Percentiles rank a stretch among this genome's conserved stretches.
phyloP scores from a whole-genome alignment of 1,139 yeast genomes.

The Taphrina populina region DNA sequence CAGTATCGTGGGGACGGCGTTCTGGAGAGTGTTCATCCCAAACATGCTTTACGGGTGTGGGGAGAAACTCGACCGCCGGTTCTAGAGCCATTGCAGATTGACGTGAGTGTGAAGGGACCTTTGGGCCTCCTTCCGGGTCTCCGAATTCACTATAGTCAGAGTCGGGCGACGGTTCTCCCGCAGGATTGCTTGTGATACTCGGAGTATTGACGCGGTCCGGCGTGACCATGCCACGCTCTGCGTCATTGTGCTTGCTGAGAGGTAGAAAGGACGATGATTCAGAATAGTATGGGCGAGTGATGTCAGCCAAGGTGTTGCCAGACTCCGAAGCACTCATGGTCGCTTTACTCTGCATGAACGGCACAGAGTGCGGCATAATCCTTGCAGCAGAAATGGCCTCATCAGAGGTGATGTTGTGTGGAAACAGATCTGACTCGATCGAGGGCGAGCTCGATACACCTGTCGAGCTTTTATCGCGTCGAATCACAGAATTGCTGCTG shows the following conservation, averaged over 20 bases:
- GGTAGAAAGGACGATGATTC: slow-evolving; percentile 6
- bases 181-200: not conserved
- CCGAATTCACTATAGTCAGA: not conserved
- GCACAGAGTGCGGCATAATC: not conserved
- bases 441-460: not conserved
- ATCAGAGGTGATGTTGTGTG: not conserved
- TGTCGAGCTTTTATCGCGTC: not conserved
- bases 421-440: too few relatives aligned
- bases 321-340: slow-evolving; percentile 12
- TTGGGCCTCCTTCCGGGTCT: not conserved
- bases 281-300: slow-evolving; percentile 11
- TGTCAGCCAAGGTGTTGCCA: slow-evolving; percentile 5
- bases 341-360: not conserved
- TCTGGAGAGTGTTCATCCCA: slow-evolving; percentile 23
- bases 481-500: not conserved
- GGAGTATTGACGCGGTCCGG: not conserved
- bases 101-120: not conserved
- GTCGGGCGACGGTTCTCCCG: not conserved
- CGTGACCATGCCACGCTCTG: not conserved
- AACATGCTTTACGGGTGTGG: not conserved
- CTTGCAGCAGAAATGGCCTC: slow-evolving; percentile 3
- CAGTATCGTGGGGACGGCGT: not conserved
- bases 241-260: not conserved
- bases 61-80: slow-evolving; percentile 9
- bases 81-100: slow-evolving; percentile 9